A percentile compares a stretch with the other conserved stretches of the same genome.
Evolutionary conservation across 139 green algal genomes (phyloP).

Genomic region (Chlorella sorokiniana): DNA sequence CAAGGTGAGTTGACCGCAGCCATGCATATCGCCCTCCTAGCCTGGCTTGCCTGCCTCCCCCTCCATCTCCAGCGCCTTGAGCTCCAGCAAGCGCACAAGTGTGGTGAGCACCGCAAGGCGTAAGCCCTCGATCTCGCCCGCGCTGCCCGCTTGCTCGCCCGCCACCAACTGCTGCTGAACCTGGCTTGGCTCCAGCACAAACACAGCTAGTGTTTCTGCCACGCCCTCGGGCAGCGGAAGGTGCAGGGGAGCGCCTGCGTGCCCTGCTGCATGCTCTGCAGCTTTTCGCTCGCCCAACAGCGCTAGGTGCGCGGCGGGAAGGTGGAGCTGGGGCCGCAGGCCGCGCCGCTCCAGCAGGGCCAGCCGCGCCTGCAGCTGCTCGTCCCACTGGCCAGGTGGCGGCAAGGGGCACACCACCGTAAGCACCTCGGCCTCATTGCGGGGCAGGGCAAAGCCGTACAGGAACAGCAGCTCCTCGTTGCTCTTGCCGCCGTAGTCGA

Average conservation of each 20-base stretch:
- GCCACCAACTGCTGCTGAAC: constrained; percentile 38
- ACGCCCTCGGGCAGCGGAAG: constrained; percentile 50
- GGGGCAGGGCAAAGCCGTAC: constrained; percentile 75
- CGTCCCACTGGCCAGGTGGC: constrained; percentile 55
- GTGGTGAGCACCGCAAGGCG: constrained; percentile 75
- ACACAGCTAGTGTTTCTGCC: constrained; percentile 60
- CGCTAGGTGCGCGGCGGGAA: constrained; percentile 37
- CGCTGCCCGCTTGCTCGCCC: neutral
- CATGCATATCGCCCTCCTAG: neutral
- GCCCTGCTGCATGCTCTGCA: neutral
- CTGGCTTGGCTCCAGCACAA: constrained; percentile 65
- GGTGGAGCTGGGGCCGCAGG: constrained; percentile 61
- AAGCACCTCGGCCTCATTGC: constrained; percentile 74
- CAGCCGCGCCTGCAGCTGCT: constrained; percentile 43
- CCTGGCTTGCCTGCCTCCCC: constrained; percentile 23
- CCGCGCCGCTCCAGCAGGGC: constrained; percentile 30
- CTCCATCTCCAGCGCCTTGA: constrained; percentile 69
- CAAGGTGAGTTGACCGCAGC: neutral
- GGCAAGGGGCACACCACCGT: constrained; percentile 74
- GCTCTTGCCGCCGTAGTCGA: constrained; percentile 63
- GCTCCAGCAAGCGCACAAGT: constrained; percentile 72
- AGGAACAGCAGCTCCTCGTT: constrained; percentile 89
- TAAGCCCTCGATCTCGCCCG: constrained; percentile 52
- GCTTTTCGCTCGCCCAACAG: neutral
- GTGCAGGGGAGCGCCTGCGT: too few species aligned